Evolutionary conservation across 768 basidiomycete genomes (phyloP).

Genomic region (Lactarius pseudohatsudake): DNA sequence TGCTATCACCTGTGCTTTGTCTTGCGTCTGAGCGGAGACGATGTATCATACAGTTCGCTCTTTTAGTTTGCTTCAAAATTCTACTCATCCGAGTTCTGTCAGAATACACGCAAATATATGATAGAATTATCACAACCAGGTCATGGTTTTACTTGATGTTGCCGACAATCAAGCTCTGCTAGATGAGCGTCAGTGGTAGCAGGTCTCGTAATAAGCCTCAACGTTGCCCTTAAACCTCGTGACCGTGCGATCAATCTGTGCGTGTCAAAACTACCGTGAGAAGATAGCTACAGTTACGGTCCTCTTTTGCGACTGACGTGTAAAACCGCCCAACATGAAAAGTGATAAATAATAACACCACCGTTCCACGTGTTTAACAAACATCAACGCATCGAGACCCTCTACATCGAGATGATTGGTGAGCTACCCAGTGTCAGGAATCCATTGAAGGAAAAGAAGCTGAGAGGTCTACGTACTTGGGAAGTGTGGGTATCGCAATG

Average conservation of each 20-base stretch:
- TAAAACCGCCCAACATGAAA: conserved; percentile 90
- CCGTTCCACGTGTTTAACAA: conserved; percentile 63
- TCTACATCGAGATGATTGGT: conserved; percentile 97
- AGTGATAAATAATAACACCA: conserved; percentile 87
- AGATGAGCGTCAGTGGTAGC: conserved; percentile 13
- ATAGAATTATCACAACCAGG: too few relatives aligned
- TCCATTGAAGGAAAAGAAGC: conserved; percentile 13
- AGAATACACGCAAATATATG: conserved; percentile 5
- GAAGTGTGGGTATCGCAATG: conserved; percentile 86
- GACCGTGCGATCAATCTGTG: conserved; percentile 61
- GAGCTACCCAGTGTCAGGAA: conserved; percentile 48
- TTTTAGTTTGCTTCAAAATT: background rate
- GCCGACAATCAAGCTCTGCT: conserved; percentile 31
- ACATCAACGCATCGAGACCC: conserved; percentile 95
- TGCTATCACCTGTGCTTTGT: conserved; percentile 40
- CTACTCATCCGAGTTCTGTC: background rate
- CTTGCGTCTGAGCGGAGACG: background rate
- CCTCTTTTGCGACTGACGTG: conserved; percentile 87
- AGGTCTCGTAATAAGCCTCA: conserved; percentile 79
- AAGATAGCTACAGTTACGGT: conserved; percentile 36
- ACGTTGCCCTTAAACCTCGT: conserved; percentile 83
- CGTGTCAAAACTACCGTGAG: conserved; percentile 20
- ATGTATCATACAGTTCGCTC: background rate
- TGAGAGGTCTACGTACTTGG: conserved; percentile 49
- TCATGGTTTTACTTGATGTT: conserved; percentile 35